Conservation (phyloP, 2,329 filamentous ascomycete species). For the Trichocomaceae sp. region DNA sequence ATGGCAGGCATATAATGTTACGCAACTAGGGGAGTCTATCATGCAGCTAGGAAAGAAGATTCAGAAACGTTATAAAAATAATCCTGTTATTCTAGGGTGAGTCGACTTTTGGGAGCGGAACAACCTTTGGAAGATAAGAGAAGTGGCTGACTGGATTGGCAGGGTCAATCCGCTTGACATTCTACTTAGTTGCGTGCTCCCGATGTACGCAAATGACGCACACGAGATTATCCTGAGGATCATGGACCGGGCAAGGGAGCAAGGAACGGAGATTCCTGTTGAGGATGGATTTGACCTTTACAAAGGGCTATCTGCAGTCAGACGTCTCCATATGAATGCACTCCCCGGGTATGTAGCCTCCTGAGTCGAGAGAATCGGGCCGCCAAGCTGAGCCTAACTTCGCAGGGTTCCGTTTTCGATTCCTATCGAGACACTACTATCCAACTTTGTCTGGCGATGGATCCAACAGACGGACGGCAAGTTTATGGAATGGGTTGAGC, state of each 20-base stretch:
- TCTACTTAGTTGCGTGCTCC: constrained; percentile 75
- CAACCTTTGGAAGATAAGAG: neutral
- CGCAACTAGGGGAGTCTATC: constrained; percentile 79
- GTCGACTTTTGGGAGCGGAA: neutral
- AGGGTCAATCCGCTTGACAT: constrained; percentile 59
- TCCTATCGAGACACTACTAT: constrained; percentile 75
- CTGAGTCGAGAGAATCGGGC: neutral
- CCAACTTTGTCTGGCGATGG: constrained; percentile 95
- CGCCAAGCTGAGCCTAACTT: constrained; percentile 13
- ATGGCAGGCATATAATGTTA: constrained; percentile 88
- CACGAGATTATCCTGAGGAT: constrained; percentile 78
- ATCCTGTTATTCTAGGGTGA: constrained; percentile 74
- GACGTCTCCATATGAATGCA: constrained; percentile 68
- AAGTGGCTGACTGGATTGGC: constrained; percentile 4
- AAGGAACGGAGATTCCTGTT: constrained; percentile 69
- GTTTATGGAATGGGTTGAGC: constrained; percentile 76
- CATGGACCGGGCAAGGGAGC: constrained; percentile 62
- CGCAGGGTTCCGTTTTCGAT: constrained; percentile 67
- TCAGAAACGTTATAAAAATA: constrained; percentile 84
- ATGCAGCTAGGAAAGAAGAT: constrained; percentile 81
- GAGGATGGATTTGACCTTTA: constrained; percentile 95
- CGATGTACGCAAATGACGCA: constrained; percentile 83
- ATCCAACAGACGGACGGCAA: constrained; percentile 72
- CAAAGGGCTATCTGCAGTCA: constrained; percentile 76
- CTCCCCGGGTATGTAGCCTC: constrained; percentile 51